Percentiles rank a stretch among this genome's conserved stretches.
phyloP scores from a whole-genome alignment of 345 rosid genomes.

The Aegle marmelos region DNA sequence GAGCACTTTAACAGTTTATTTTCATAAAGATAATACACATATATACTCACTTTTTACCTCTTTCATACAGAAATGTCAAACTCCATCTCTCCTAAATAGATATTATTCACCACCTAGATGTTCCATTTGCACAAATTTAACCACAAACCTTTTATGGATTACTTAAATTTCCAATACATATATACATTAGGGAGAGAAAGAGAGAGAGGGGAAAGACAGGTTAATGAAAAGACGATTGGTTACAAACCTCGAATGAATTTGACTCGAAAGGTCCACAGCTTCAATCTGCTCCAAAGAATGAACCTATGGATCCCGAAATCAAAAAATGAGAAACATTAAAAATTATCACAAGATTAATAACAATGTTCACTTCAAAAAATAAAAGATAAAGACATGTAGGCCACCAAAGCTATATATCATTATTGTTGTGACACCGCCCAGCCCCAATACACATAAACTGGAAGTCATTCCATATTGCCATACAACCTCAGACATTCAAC shows the following conservation, averaged over 20 bases:
- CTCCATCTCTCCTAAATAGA: neutral
- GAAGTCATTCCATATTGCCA: neutral
- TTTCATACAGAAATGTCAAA: neutral
- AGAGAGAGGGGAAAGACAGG: neutral
- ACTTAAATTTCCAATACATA: neutral
- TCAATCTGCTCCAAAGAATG: slow-evolving; percentile 81
- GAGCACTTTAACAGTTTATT: no score
- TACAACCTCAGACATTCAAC: neutral
- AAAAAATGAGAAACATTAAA: slow-evolving; percentile 20
- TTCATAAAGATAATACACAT: no score
- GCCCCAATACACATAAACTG: neutral
- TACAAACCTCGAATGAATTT: slow-evolving; percentile 65
- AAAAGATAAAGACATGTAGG: neutral
- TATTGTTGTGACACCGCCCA: neutral
- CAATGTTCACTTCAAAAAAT: neutral
- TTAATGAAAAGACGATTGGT: neutral
- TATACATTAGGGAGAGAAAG: neutral
- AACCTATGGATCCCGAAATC: slow-evolving; percentile 44
- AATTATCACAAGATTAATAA: neutral
- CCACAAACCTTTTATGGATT: neutral
- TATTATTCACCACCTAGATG: neutral
- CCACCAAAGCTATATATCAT: neutral
- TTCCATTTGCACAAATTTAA: neutral
- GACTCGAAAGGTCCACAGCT: slow-evolving; percentile 71
- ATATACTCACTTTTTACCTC: no score